A percentile compares a stretch with the other conserved stretches of the same genome.
Conservation (phyloP, 164 flowering plant species). For the Stephania cephalantha region DNA sequence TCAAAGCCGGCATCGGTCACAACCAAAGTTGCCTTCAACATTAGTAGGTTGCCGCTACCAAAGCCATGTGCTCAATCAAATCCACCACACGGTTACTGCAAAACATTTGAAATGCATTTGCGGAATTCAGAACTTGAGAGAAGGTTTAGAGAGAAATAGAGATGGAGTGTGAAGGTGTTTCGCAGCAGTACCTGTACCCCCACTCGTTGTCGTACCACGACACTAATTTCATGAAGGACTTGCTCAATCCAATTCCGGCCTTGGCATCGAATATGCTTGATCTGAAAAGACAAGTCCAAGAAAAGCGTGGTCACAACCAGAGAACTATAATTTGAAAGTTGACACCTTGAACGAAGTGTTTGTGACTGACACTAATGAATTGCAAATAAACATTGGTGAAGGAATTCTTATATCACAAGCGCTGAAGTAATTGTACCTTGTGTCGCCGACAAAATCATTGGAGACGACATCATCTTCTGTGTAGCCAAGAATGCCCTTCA, state of each 20-base stretch:
- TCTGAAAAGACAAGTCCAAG: conserved; percentile 26
- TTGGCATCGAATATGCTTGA: conserved; percentile 95
- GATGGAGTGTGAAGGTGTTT: not conserved
- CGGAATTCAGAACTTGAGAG: not conserved
- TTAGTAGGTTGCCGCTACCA: conserved; percentile 24
- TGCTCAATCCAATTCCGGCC: conserved; percentile 85
- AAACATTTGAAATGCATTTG: not conserved
- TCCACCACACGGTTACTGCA: conserved; percentile 36
- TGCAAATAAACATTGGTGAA: not conserved
- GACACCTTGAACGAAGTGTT: no score
- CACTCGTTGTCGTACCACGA: conserved; percentile 98
- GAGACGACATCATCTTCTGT: conserved; percentile 98
- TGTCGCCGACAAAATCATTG: conserved; percentile 87
- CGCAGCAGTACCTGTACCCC: conserved; percentile 81
- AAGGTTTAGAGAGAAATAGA: not conserved
- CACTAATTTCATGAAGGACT: conserved; percentile 81
- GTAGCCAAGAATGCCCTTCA: conserved; percentile 92
- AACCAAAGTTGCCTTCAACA: not conserved
- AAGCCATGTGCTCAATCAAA: conserved; percentile 36
- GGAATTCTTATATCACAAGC: not conserved
- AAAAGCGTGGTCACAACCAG: not conserved
- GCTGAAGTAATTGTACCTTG: conserved; percentile 45
- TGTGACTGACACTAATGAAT: no score
- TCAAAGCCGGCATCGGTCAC: not conserved
- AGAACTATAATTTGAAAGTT: no score